Conservation (phyloP, 768 basidiomycete species). For the Hirschioporus abietinus region DNA sequence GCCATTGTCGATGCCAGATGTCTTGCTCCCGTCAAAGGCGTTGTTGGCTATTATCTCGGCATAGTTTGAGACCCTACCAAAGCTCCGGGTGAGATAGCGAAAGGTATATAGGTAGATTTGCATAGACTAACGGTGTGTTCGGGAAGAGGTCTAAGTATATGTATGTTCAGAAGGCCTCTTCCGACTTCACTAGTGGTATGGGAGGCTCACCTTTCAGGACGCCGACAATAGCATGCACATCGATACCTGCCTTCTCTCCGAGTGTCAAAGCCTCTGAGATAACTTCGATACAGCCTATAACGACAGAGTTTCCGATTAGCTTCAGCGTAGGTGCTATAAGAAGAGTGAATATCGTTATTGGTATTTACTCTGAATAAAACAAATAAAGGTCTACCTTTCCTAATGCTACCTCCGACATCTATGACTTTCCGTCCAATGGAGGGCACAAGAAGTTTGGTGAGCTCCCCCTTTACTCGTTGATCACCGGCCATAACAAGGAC, state of each 20-base stretch:
- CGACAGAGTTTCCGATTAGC: slow-evolving; percentile 76
- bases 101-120: background rate
- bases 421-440: slow-evolving; percentile 72
- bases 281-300: slow-evolving; percentile 70
- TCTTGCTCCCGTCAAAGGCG: slow-evolving; percentile 65
- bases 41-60: slow-evolving; percentile 67
- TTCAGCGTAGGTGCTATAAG: slow-evolving; percentile 64
- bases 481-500: slow-evolving; percentile 78
- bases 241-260: slow-evolving; percentile 79
- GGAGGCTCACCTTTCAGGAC: slow-evolving; percentile 49
- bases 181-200: background rate
- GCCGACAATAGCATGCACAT: slow-evolving; percentile 48
- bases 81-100: background rate
- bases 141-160: slow-evolving; percentile 55
- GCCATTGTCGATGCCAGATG: slow-evolving; percentile 79
- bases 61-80: slow-evolving; percentile 45
- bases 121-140: slow-evolving; percentile 50
- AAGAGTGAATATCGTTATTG: background rate
- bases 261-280: slow-evolving; percentile 79
- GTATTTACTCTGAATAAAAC: slow-evolving; percentile 3
- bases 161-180: slow-evolving; percentile 1
- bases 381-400: slow-evolving; percentile 49
- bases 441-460: slow-evolving; percentile 71
- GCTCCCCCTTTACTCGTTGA: slow-evolving; percentile 74
- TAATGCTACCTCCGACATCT: slow-evolving; percentile 81